Percentiles rank a stretch among this genome's conserved stretches.
These are phyloP conservation scores for Colletotrichum neosansevieriae DNA, from an alignment of 2,329 filamentous ascomycete species.

Conservation along the genomic window DNA sequence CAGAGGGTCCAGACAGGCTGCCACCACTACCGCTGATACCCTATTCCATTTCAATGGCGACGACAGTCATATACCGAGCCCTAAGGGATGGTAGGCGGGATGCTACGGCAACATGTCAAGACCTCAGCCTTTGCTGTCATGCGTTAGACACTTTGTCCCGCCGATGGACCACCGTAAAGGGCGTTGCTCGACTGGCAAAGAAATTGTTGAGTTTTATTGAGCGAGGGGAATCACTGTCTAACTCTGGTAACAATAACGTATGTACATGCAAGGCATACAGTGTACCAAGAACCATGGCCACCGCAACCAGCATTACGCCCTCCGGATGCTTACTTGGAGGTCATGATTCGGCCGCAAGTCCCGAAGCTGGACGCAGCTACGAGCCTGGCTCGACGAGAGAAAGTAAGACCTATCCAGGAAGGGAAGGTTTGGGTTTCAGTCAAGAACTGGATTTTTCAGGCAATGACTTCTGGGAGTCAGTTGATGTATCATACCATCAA, in stretches of 20 bases:
- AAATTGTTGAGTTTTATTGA: constrained; percentile 17
- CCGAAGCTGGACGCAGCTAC: too few species aligned
- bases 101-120: constrained; percentile 6
- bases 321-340: too few species aligned
- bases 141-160: constrained; percentile 27
- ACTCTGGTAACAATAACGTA: too few species aligned
- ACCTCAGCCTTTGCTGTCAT: constrained; percentile 39
- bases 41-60: constrained; percentile 42
- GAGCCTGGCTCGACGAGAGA: too few species aligned
- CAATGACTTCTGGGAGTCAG: not conserved
- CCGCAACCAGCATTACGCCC: too few species aligned
- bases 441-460: not conserved
- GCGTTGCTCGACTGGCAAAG: constrained; percentile 36
- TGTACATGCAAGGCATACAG: too few species aligned
- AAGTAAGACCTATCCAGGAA: not conserved
- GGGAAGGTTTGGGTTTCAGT: not conserved
- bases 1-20: constrained; percentile 25
- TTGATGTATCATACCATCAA: constrained; percentile 19
- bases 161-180: constrained; percentile 37
- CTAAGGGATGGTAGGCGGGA: constrained; percentile 38
- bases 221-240: not conserved
- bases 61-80: constrained; percentile 42
- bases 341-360: too few species aligned
- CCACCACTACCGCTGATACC: constrained; percentile 41
- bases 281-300: too few species aligned